Evolutionary conservation across 768 basidiomycete species (phyloP), one percentile per base, ranked within the genome.

Genomic region (Tricholoma terreum): DNA sequence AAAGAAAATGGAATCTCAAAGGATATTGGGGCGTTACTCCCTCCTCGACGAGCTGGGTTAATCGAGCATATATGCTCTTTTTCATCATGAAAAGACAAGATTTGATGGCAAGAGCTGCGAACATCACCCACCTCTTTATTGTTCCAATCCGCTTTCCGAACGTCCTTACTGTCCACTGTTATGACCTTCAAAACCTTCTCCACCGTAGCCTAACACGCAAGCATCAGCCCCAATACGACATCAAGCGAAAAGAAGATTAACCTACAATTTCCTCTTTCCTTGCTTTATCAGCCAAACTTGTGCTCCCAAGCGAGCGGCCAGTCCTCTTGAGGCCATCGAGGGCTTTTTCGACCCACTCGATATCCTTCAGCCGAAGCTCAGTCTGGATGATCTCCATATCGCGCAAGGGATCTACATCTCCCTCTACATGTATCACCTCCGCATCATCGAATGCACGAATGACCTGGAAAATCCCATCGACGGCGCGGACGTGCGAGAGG

Each of bases 401-500:
- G 58, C 97, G 89, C 36, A 90, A 61, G 10, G 97, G 97, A 73
- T 98, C 82, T 56, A 99, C 94, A 65, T 98, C 97, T 43, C 97
- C 97, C 75, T 98, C 97, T 60, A 98, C 96, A 73, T 99, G 97
- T 63, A 90, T 98, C 70, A 99, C 94, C 65, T 99, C 97, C n/a
- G 94, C 89, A 67, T 99, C 97, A 67, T 98, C 97, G 70, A 99
- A 99, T 5, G 96, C 94, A 52, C 97, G 91, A 56, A 98, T 87
- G 60, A 98, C 88, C 71, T 98, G 97, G 81, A 98, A 99, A 67
- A 99, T 99, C 66, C 97, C 97, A 69, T 99, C 97, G 59, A 98
- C 96, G 9, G 97, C 92, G 56, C 97, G 90, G 42, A 99, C 95
- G 70, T 98, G 94, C 10, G 94, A 95, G 71, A 99, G 77, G 80